Base-by-base conservation (phyloP, 805 yeast species). In the Blastobotrys attinorum region DNA sequence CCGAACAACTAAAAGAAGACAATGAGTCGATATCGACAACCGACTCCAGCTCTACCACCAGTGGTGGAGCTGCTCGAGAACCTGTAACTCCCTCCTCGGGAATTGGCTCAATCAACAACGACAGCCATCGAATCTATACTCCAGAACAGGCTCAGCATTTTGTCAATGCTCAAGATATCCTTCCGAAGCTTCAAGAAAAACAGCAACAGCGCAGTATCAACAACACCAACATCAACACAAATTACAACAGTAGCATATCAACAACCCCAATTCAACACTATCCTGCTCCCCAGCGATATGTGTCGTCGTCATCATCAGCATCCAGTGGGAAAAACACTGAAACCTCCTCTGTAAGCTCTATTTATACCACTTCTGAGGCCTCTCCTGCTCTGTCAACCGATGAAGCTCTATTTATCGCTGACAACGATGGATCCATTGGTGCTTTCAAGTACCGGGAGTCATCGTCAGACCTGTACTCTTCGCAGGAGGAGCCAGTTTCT, bases 331-430 rank as follows among this genome's bases (percentile, higher is more conserved):
- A n/a, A n/a, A n/a, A n/a, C n/a, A 27, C 42, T 21, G 31, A 23
- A 3, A 32, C 43, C 3, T 40, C 43, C 8, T 32, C 38, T 10
- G 22, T 40, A 13, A 31, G 23, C 22, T 23, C 33, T 13, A 22
- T 11, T 22, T 13, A 16, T 22, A 20, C 33, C 22, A 15, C 32
- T 15, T 11, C 21, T 2, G 18, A 23, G 16, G 13, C 23, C 31
- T 20, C 40, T 13, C 17, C 36, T 4, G 21, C 21, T 5, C 3
- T 36, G 29, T n/a, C 10, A 11, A 25, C 29, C 29, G 39, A 36
- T 16, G 39, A 36, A 10, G 37, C 51, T 4, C 41, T 42, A 27
- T 43, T 47, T 34, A 43, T 46, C 17, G 40, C 35, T 15, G 45
- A 45, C 11, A 35, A 32, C n/a, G 39, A 37, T 21, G 43, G 38